phyloP scores from a whole-genome alignment of 768 basidiomycete genomes.

The Trametes gibbosa region DNA sequence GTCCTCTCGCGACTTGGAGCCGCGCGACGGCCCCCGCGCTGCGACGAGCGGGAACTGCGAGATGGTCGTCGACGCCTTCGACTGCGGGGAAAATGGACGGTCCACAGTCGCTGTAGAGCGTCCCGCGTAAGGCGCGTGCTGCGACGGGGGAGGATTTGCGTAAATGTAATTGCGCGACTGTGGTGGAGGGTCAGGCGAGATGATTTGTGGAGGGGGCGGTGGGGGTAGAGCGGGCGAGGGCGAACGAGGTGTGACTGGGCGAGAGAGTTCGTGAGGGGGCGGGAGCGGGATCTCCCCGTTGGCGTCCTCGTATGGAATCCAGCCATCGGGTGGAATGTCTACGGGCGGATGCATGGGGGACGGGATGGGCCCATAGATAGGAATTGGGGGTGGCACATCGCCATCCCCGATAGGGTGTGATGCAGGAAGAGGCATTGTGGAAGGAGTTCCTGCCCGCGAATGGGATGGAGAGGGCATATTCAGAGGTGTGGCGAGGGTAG shows the following conservation, averaged over 20 bases:
- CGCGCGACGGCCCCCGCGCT: background rate
- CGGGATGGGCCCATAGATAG: constrained; percentile 37
- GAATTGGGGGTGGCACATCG: constrained; percentile 21
- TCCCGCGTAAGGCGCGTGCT: background rate
- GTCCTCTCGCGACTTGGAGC: constrained; percentile 12
- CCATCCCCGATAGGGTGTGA: constrained; percentile 1
- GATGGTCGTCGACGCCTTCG: constrained; percentile 27
- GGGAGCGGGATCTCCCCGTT: constrained; percentile 49
- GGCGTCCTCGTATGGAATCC: constrained; percentile 50
- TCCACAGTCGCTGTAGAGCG: background rate
- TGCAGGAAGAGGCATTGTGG: constrained; percentile 34
- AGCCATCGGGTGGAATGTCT: constrained; percentile 57
- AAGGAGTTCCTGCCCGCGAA: constrained; percentile 30
- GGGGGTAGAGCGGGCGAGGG: constrained; percentile 6
- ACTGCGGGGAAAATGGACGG: constrained; percentile 23
- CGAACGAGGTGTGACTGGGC: constrained; percentile 19
- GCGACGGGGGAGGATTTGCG: background rate
- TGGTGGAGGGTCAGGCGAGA: background rate
- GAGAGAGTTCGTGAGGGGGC: constrained; percentile 54
- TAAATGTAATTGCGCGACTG: constrained; percentile 19
- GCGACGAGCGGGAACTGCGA: constrained; percentile 27
- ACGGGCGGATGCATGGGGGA: constrained; percentile 38
- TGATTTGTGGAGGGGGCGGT: background rate
- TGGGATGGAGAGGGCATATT: constrained; percentile 22
- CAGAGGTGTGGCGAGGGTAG: constrained; percentile 23